These are phyloP conservation scores for Taphrina flavorubra DNA, from an alignment of 1,139 yeast genomes.

Conservation along the genomic window DNA sequence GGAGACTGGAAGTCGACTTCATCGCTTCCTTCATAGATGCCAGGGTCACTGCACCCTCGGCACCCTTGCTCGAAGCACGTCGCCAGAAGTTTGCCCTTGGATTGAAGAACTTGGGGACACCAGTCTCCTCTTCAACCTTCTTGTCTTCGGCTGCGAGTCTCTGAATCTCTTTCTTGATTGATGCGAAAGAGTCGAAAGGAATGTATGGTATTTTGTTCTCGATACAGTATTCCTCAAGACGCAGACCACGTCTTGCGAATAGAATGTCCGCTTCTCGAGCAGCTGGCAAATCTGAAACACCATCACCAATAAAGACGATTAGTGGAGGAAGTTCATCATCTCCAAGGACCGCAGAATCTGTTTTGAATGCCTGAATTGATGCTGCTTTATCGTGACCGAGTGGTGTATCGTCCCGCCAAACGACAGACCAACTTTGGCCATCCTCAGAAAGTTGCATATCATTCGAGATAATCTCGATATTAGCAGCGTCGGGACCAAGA, in stretches of 20 bases:
- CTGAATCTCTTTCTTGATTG: slow-evolving; percentile 52
- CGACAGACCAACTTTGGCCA: slow-evolving; percentile 61
- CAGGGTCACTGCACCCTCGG: slow-evolving; percentile 33
- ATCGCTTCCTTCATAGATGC: slow-evolving; percentile 40
- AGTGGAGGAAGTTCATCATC: slow-evolving; percentile 49
- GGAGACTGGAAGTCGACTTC: slow-evolving; percentile 35
- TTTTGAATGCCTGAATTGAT: slow-evolving; percentile 55
- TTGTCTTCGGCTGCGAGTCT: slow-evolving; percentile 42
- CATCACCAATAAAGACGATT: slow-evolving; percentile 56
- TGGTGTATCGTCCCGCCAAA: slow-evolving; percentile 65
- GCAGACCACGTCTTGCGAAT: slow-evolving; percentile 56
- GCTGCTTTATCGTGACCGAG: slow-evolving; percentile 73
- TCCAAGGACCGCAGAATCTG: slow-evolving; percentile 39
- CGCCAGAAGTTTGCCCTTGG: slow-evolving; percentile 42
- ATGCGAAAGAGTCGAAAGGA: slow-evolving; percentile 55
- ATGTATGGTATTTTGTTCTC: slow-evolving; percentile 55
- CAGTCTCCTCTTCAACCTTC: slow-evolving; percentile 30
- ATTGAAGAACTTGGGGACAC: slow-evolving; percentile 39
- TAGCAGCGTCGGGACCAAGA: slow-evolving; percentile 62
- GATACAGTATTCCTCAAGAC: slow-evolving; percentile 55
- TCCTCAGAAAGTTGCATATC: slow-evolving; percentile 58
- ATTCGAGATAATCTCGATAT: slow-evolving; percentile 67
- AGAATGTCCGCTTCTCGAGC: slow-evolving; percentile 57
- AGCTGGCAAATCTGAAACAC: slow-evolving; percentile 58
- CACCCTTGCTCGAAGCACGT: slow-evolving; percentile 39